Base-by-base conservation (phyloP, 352 stramenopile species). In the Pythium grandisporangium region DNA sequence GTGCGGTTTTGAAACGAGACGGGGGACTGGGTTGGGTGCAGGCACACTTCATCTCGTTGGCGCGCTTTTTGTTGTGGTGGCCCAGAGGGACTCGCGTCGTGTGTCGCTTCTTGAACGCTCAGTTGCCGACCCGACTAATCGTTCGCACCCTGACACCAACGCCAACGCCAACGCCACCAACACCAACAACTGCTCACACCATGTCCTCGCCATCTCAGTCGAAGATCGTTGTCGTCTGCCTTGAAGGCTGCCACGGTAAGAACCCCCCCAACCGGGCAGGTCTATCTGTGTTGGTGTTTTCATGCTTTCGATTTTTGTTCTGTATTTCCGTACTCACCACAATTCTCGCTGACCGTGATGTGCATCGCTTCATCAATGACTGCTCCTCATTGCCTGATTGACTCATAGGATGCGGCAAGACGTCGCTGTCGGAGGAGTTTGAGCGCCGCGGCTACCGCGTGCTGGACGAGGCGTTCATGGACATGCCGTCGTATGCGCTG, bases 391-490 rank as follows among this genome's bases (percentile, higher is more conserved):
- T 12, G 24, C 49, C 37, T 45, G 34, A 30, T 47, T 33, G 20
- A 13, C 25, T 11, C 20, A 30, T 51, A 67, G 60, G 77, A 2
- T 88, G 72, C 29, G 83, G 83, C 34, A 95, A 95, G 65, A 92
- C 80, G 0, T 66, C 74, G 12, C 50, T 95, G 5, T 79, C 61
- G 26, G 66, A 81, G 14, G 76, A 86, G 53, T 90, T 95, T 42
- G 66, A 75, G 40, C 58, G 62, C 7, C 70, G 76, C 24, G 80
- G 80, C 35, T 93, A 90, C 58, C 58, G 66, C 50, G 70, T 91
- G 23, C 56, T 95, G 30, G 76, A 93, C 44, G 83, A 95, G 48
- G 79, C 78, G 21, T 95, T 95, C 52, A 77, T 95, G 51, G 63
- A 88, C 65, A 93, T 95, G 83, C 78, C 80, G 6, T 58, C 69